Conservation (phyloP, 164 flowering plant species). For the Berberis thunbergii region DNA sequence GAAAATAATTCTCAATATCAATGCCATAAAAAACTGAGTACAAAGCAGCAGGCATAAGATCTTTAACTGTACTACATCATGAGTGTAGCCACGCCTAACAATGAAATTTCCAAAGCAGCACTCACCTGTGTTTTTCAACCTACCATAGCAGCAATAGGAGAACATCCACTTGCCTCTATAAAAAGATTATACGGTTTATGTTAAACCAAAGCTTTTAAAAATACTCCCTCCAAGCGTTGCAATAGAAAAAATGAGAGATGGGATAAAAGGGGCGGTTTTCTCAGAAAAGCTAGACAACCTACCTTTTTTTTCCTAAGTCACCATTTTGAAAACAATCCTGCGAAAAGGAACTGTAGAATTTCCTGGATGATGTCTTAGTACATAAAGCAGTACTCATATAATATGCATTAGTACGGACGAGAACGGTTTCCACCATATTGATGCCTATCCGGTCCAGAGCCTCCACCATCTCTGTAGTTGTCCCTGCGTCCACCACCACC, state of each 20-base stretch:
- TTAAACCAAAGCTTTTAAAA: slow-evolving; percentile 36
- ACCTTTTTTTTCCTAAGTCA: slow-evolving; percentile 31
- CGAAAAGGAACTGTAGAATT: slow-evolving; percentile 18
- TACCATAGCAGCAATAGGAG: slow-evolving; percentile 82
- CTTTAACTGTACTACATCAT: not conserved
- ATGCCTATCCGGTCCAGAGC: slow-evolving; percentile 86
- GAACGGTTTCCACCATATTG: slow-evolving; percentile 80
- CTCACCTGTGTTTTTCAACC: slow-evolving; percentile 88
- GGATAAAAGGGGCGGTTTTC: slow-evolving; percentile 14
- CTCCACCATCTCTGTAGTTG: slow-evolving; percentile 72
- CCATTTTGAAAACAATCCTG: slow-evolving; percentile 20
- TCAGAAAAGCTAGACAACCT: slow-evolving; percentile 28
- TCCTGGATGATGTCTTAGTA: slow-evolving; percentile 35
- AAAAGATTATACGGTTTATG: slow-evolving; percentile 61
- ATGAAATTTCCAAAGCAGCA: slow-evolving; percentile 32
- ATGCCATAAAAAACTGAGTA: not conserved
- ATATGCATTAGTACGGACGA: slow-evolving; percentile 59
- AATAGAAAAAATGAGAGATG: slow-evolving; percentile 5
- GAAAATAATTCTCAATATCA: not conserved
- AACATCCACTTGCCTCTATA: slow-evolving; percentile 82
- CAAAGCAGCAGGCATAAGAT: not conserved
- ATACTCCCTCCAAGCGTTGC: slow-evolving; percentile 20
- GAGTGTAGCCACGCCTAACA: not conserved
- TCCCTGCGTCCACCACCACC: slow-evolving; percentile 86
- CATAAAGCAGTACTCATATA: slow-evolving; percentile 28